Conservation (phyloP, 805 yeast genomes). For the Diddensiella transvaalensis region DNA sequence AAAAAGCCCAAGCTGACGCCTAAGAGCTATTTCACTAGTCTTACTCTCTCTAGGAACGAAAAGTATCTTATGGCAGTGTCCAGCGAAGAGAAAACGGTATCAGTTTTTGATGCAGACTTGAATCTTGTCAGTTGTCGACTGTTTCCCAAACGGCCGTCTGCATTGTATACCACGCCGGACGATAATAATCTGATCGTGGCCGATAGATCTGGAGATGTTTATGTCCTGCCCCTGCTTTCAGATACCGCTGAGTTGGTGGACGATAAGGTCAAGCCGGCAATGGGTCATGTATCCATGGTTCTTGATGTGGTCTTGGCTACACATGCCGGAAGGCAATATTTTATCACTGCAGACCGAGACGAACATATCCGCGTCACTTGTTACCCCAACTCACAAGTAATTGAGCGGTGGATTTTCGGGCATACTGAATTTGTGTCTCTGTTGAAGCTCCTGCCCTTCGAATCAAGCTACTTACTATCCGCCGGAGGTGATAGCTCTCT, state of each 20-base stretch:
- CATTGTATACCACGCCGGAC: slow-evolving; percentile 57
- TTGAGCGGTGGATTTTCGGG: slow-evolving; percentile 82
- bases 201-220: slow-evolving; percentile 97
- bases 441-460: slow-evolving; percentile 53
- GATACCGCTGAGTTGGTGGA: slow-evolving; percentile 20
- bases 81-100: slow-evolving; percentile 78
- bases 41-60: slow-evolving; percentile 53
- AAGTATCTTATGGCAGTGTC: slow-evolving; percentile 62
- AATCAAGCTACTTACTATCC: slow-evolving; percentile 54
- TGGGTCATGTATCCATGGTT: slow-evolving; percentile 97
- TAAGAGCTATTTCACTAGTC: slow-evolving; percentile 63
- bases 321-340: slow-evolving; percentile 45
- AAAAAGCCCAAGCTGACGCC: slow-evolving; percentile 19
- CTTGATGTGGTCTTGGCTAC: slow-evolving; percentile 60
- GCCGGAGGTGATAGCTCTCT: slow-evolving; percentile 89
- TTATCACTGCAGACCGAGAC: slow-evolving; percentile 88
- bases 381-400: slow-evolving; percentile 72
- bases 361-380: slow-evolving; percentile 87
- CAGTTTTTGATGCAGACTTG: slow-evolving; percentile 52
- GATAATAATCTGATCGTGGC: slow-evolving; percentile 61
- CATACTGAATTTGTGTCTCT: slow-evolving; percentile 79
- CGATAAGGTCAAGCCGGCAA: slow-evolving; percentile 51
- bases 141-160: slow-evolving; percentile 90
- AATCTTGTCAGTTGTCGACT: slow-evolving; percentile 61
- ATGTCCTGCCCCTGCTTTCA: slow-evolving; percentile 47